These are phyloP conservation scores for Laguncularia racemosa DNA, from an alignment of 345 rosid genomes.

Conservation along the genomic window DNA sequence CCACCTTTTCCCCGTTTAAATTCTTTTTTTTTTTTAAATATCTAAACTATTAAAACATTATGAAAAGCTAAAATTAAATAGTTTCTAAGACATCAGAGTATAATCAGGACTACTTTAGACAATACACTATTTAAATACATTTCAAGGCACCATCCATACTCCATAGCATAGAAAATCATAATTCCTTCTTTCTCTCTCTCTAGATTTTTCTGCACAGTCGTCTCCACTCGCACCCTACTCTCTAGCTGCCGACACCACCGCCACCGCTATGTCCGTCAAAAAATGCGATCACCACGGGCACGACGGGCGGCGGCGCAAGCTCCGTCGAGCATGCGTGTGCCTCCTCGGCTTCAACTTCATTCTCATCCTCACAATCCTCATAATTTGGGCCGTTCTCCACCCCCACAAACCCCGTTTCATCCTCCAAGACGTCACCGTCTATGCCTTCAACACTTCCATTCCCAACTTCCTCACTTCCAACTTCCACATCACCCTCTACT, in stretches of 20 bases:
- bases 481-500: conserved; percentile 19
- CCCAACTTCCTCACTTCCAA: conserved; percentile 23
- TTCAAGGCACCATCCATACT: too few species aligned
- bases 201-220: too few species aligned
- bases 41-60: too few species aligned
- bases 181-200: too few species aligned
- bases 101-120: too few species aligned
- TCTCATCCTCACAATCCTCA: conserved; percentile 10
- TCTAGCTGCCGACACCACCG: background rate
- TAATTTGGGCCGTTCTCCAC: conserved; percentile 14
- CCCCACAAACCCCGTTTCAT: conserved; percentile 23
- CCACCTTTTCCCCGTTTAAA: too few species aligned
- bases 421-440: conserved; percentile 24
- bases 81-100: too few species aligned
- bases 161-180: too few species aligned
- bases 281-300: conserved; percentile 10
- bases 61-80: too few species aligned
- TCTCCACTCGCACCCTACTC: background rate
- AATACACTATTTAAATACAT: too few species aligned
- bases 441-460: conserved; percentile 22
- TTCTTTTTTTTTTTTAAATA: too few species aligned
- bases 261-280: conserved; percentile 3
- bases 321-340: conserved; percentile 6
- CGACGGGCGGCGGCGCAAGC: background rate
- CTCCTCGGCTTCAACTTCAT: conserved; percentile 15